Evolutionary conservation across 2,329 filamentous ascomycete species (phyloP).

Genomic region (Talaromyces sp.): DNA sequence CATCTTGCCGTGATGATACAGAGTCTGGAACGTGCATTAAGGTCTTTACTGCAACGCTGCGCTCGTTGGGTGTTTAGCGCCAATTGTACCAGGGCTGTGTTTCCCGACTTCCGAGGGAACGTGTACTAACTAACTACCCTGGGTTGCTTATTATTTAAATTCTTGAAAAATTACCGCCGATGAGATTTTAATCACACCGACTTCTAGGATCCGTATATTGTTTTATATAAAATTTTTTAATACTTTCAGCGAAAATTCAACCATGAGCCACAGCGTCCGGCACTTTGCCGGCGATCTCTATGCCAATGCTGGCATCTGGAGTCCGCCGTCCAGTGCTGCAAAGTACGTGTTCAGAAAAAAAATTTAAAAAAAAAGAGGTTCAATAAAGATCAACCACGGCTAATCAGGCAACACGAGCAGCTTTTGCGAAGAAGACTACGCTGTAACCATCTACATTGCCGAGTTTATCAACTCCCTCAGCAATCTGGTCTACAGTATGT

Average conservation of each 20-base stretch:
- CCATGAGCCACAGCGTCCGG: conserved; percentile 3
- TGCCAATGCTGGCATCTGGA: conserved; percentile 4
- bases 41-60: too few relatives aligned
- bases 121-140: too few relatives aligned
- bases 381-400: not conserved
- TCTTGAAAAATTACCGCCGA: too few relatives aligned
- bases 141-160: too few relatives aligned
- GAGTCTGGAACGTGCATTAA: too few relatives aligned
- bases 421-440: conserved; percentile 7
- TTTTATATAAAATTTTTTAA: not conserved
- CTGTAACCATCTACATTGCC: conserved; percentile 3
- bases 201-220: not conserved
- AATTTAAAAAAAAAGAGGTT: not conserved
- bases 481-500: conserved; percentile 4
- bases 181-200: too few relatives aligned
- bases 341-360: not conserved
- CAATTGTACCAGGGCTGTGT: too few relatives aligned
- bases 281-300: conserved; percentile 5
- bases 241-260: not conserved
- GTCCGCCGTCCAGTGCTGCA: conserved; percentile 1
- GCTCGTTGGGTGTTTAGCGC: too few relatives aligned
- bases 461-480: conserved; percentile 5
- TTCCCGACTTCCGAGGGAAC: too few relatives aligned
- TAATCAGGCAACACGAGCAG: not conserved
- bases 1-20: not conserved